These are phyloP conservation scores for Fraxinus dipetala DNA, from an alignment of 305 asterid genomes.

Conservation along the genomic window DNA sequence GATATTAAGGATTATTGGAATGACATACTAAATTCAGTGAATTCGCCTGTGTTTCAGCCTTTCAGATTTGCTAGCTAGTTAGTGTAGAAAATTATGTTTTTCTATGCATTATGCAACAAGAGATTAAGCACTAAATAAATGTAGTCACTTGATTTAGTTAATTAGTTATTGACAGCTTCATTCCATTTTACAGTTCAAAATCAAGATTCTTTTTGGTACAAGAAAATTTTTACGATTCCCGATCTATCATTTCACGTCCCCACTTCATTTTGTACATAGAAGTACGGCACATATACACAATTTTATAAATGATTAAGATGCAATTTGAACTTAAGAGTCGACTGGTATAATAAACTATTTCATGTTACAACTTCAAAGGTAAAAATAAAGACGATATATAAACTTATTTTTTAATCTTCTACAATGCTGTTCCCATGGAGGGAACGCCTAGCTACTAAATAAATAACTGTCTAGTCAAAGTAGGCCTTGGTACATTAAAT, in stretches of 20 bases:
- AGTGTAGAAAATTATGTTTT: not conserved
- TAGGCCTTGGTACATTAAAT: not conserved
- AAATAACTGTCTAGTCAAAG: not conserved
- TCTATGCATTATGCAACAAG: not conserved
- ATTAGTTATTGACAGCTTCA: not conserved
- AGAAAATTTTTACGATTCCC: not conserved
- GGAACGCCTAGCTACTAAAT: not conserved
- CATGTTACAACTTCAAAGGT: not conserved
- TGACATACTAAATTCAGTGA: slow-evolving; percentile 1
- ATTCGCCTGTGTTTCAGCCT: not conserved
- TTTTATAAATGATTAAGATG: too few relatives aligned
- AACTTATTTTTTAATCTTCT: not conserved
- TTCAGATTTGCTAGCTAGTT: not conserved
- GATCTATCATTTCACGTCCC: not conserved
- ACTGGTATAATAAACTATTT: not conserved
- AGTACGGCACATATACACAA: too few relatives aligned
- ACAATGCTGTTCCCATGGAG: not conserved
- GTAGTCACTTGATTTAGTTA: not conserved
- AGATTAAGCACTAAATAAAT: not conserved
- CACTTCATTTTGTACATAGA: too few relatives aligned
- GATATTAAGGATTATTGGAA: slow-evolving; percentile 7
- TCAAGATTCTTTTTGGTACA: not conserved
- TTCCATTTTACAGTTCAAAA: not conserved
- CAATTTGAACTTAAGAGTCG: not conserved
- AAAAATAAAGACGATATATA: not conserved